Percentiles rank a stretch among this genome's conserved stretches.
phyloP scores from a whole-genome alignment of 176 grass and related monocot genomes.

The Dactylis glomerata region DNA sequence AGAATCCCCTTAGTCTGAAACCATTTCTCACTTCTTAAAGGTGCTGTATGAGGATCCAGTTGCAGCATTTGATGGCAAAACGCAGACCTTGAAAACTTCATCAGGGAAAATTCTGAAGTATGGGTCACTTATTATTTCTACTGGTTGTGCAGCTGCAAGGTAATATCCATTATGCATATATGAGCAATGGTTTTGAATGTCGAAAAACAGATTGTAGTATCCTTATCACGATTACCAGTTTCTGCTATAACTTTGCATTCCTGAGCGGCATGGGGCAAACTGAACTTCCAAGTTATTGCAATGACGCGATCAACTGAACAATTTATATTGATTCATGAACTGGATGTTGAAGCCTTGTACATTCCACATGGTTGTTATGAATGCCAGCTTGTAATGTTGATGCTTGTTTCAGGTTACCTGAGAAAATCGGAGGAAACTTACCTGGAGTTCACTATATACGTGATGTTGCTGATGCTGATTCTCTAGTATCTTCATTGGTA shows the following conservation, averaged over 20 bases:
- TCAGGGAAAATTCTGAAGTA: slow-evolving; percentile 90
- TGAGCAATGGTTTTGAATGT: neutral
- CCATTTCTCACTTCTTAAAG: slow-evolving; percentile 33
- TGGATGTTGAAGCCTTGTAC: neutral
- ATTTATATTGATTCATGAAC: neutral
- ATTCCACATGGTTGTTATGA: slow-evolving; percentile 4
- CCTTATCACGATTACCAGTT: neutral
- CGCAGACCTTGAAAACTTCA: slow-evolving; percentile 74
- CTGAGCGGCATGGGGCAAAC: neutral
- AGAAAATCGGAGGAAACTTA: slow-evolving; percentile 77
- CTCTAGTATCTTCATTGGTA: slow-evolving; percentile 94
- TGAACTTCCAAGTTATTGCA: neutral
- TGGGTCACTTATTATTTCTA: slow-evolving; percentile 92
- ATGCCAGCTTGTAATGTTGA: slow-evolving; percentile 3
- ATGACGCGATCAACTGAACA: neutral
- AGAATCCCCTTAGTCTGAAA: neutral
- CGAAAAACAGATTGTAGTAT: slow-evolving; percentile 2
- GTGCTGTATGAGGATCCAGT: slow-evolving; percentile 90
- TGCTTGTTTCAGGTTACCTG: slow-evolving; percentile 65
- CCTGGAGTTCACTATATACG: slow-evolving; percentile 89
- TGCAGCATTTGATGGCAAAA: slow-evolving; percentile 75
- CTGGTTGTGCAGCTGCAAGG: slow-evolving; percentile 70
- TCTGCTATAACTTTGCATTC: neutral
- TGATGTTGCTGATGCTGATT: slow-evolving; percentile 86
- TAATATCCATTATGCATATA: slow-evolving; percentile 26